Base-by-base conservation (phyloP, 2,329 filamentous ascomycete species). In the Ascochyta viciae-villosae region DNA sequence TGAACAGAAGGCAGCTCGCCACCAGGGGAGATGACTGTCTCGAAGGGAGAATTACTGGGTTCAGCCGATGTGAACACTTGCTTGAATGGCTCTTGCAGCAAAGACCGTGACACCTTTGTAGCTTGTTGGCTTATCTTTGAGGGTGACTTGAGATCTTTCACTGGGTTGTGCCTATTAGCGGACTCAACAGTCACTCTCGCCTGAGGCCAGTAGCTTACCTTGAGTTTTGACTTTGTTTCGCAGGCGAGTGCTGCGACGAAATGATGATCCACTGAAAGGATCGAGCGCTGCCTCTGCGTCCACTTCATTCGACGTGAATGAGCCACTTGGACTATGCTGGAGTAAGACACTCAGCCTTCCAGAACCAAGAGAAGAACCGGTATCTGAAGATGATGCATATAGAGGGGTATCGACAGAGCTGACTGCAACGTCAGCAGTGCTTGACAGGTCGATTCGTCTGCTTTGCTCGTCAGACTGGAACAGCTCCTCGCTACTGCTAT, bases 1-100 rank as follows among this genome's bases (percentile, higher is more conserved):
- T 51, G 55, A 0, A 59, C 6, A 1, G 29, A 24, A 1, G 62
- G 64, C 3, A 64, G 35, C 1, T 42, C 47, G 8, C 48, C 22
- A 15, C 57, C 54, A 0, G 41, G 33, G 31, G 58, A 23, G 0
- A 53, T 34, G 0, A 50, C 38, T 1, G 44, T 48, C 9, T 62
- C 51, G 19, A 52, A 49, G 2, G 57, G 49, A 8, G 56, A 40
- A 9, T 27, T 13, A 8, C 10, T 47, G 27, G 47, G n/a, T 3
- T 57, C 45, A 3, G 39, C 24, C 15, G 34, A 39, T 3, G 34
- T 49, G 9, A 49, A 6, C 0, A 35, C 12, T 3, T 23, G 23
- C 15, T 23, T 26, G 10, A 12, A 1, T 1, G 24, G 16, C 23
- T 42, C 16, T 8, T 45, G 54, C 8, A 56, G 34, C 31, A 12